phyloP scores from a whole-genome alignment of 306 rosid genomes.

The Castanopsis chinensis region DNA sequence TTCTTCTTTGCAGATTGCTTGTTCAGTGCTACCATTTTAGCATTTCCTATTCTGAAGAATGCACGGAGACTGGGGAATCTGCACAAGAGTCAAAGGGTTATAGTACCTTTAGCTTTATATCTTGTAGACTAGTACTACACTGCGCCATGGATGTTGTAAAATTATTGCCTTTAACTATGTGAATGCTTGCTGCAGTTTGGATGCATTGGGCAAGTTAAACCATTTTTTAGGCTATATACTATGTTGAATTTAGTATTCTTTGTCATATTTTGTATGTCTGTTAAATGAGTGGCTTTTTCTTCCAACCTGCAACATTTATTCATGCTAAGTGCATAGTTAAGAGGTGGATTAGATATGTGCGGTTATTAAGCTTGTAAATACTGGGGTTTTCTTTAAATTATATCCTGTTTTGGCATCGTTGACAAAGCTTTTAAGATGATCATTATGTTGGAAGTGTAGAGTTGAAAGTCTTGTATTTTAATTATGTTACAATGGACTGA shows the following conservation, averaged over 20 bases:
- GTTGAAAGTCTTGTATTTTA: too few species aligned
- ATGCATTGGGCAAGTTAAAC: not conserved
- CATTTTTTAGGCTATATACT: not conserved
- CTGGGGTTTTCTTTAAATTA: too few species aligned
- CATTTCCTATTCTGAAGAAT: constrained; percentile 11
- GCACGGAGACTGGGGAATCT: constrained; percentile 12
- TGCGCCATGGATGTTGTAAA: not conserved
- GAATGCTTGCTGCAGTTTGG: not conserved
- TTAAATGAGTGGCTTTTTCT: too few species aligned
- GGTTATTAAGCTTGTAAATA: too few species aligned
- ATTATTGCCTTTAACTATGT: not conserved
- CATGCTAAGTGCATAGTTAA: too few species aligned
- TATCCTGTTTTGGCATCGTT: too few species aligned
- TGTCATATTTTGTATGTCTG: too few species aligned
- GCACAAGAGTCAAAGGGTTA: constrained; percentile 12
- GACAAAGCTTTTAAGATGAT: too few species aligned
- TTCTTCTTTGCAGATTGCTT: constrained; percentile 20
- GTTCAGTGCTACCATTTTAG: not conserved
- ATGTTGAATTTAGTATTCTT: not conserved
- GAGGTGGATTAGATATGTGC: too few species aligned
- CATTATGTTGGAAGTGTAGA: too few species aligned
- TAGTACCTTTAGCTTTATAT: not conserved
- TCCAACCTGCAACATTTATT: too few species aligned
- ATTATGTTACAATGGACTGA: too few species aligned
- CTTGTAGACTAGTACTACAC: not conserved